Base-by-base conservation (phyloP, 2,329 filamentous ascomycete genomes). In the Paracoccidioides lutzii region DNA sequence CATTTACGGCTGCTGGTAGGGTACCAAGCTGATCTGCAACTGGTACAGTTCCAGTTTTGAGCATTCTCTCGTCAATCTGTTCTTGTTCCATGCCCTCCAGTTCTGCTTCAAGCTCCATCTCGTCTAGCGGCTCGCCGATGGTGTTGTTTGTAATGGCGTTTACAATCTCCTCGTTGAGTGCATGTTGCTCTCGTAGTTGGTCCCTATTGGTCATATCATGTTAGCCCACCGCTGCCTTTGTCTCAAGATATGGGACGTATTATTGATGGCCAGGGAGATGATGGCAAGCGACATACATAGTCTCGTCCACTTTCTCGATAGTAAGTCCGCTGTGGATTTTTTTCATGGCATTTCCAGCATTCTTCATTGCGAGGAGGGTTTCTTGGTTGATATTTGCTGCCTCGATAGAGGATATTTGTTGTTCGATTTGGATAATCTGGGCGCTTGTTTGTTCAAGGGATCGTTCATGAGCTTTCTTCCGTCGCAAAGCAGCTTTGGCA, bases 311-410 rank as follows among this genome's bases (percentile, higher is more conserved):
- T 75, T 94, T 93, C 65, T 96, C 90, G 60, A 93, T 87, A 51
- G 88, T 95, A 62, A 97, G 82, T 61, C 87, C 87, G 64, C 84
- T 85, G 70, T 97, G 90, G 64, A 98, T 98, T 61, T 85, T 78
- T 76, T 90, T 86, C 90, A 98, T 97, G 40, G 91, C 93, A 59
- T 83, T 76, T 61, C 88, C 84, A 9, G 93, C 91, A 68, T 85
- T 85, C 81, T 95, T 85, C 90, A 98, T 96, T 6, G 90, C 91
- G 63, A 85, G 81, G 61, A 97, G 78, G 10, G 93, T 98, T 78
- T 96, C 90, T 74, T 91, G 85, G 78, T 98, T 98, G 77, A 98
- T 96, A 71, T 97, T 98, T 59, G 93, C 93, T 50, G 90, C 89
- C 74, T 98, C 93, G 76, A 98, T 97, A 58, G 88, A 85, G 71